Base-by-base conservation (phyloP, 139 green algal genomes). In the Chloropicon primus region DNA sequence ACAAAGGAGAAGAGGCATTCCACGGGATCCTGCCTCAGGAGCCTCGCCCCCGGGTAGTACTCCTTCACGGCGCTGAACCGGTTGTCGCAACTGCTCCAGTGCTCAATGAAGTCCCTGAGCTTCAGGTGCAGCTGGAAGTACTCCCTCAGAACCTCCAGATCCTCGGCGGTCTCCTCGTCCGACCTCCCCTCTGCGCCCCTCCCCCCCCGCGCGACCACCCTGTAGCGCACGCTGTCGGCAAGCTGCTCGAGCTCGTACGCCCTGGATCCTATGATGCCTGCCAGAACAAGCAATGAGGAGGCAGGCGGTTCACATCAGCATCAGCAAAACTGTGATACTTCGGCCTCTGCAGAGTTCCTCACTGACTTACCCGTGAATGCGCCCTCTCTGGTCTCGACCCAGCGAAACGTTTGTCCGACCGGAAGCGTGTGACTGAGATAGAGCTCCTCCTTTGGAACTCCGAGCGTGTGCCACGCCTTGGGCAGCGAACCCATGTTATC, bases 1-100 rank as follows among this genome's bases (percentile, higher is more conserved):
- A 98, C 88, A 85, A 98, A 98, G 76, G 89, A 80, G 80, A 97
- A 96, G 2, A 97, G 84, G 77, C 93, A 97, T 84, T 98, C 94
- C 27, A 96, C 62, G 0, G 94, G 94, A 72, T 96, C 89, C 81
- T 98, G 93, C 17, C 93, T 80, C 75, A 98, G 83, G 89, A 97
- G 92, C 27, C 92, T 84, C 0, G 86, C 87, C 83, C 88, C 91
- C 53, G 75, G 85, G 21, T 93, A 82, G 78, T 88, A 83, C 0
- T 82, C 79, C 28, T 76, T 76, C 0, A 96, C 77, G 1, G 23
- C 28, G 5, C 26, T 24, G 54, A 90, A 97, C 27, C 85, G 86
- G 0, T 53, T 24, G 81, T 94, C 90, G 1, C 53, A 62, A 1
- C 24, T 24, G 22, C 80, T 79, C 88, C 89, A 96, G 1, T 82